Conservation (phyloP, 768 basidiomycete genomes). For the Suillus decipiens region DNA sequence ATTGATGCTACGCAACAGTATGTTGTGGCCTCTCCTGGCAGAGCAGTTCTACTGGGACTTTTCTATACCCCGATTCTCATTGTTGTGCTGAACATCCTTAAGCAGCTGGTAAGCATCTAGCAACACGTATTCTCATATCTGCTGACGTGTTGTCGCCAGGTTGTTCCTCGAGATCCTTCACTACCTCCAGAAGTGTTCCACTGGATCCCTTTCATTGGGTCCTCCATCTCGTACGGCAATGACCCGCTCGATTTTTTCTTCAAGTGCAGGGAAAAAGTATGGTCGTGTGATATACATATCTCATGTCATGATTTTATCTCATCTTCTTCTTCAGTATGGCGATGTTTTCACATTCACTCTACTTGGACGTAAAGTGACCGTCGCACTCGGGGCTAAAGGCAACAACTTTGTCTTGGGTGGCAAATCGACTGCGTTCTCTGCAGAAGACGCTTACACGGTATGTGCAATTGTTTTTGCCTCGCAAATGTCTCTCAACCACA, state of each 20-base stretch:
- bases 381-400: conserved; percentile 87
- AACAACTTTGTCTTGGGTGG: conserved; percentile 95
- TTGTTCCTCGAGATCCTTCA: conserved; percentile 66
- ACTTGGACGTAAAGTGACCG: conserved; percentile 87
- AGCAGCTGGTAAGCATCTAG: conserved; percentile 65
- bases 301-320: not conserved
- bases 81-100: conserved; percentile 72
- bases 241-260: conserved; percentile 92
- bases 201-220: conserved; percentile 88
- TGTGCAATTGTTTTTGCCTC: conserved; percentile 16
- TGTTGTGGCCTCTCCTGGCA: conserved; percentile 26
- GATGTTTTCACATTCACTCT: conserved; percentile 96
- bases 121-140: not conserved
- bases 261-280: conserved; percentile 73
- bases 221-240: conserved; percentile 85
- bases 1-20: conserved; percentile 23
- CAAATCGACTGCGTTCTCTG: conserved; percentile 87
- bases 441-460: conserved; percentile 96
- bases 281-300: conserved; percentile 13
- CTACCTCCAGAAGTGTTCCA: conserved; percentile 93
- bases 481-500: not conserved
- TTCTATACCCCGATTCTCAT: conserved; percentile 69
- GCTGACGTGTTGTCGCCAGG: conserved; percentile 38
- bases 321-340: conserved; percentile 65
- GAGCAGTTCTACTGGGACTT: conserved; percentile 41